These are phyloP conservation scores for Ramularia endophylla DNA, from an alignment of 2,329 filamentous ascomycete species.

Conservation along the genomic window DNA sequence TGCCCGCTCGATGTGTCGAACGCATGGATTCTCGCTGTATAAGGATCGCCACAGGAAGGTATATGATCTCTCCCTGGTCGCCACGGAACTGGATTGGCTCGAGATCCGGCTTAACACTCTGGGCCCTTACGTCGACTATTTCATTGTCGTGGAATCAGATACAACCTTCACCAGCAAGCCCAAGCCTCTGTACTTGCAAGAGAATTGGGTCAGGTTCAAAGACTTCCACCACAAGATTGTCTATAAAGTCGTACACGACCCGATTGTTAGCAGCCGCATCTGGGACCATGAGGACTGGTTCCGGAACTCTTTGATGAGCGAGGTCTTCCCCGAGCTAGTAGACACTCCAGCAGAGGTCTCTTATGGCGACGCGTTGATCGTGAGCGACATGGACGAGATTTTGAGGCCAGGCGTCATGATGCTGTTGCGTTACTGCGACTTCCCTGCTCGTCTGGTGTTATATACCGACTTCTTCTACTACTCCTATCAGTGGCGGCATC, in stretches of 20 bases:
- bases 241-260: slow-evolving; percentile 46
- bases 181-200: slow-evolving; percentile 50
- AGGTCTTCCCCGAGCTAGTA: neutral
- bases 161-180: slow-evolving; percentile 53
- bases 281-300: slow-evolving; percentile 47
- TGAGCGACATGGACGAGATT: slow-evolving; percentile 58
- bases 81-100: slow-evolving; percentile 59
- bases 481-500: slow-evolving; percentile 23
- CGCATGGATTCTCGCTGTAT: neutral
- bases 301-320: neutral
- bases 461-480: slow-evolving; percentile 24
- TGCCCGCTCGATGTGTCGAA: neutral
- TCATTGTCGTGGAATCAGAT: slow-evolving; percentile 56
- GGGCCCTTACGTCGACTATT: slow-evolving; percentile 57
- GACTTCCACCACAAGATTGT: slow-evolving; percentile 56
- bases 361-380: slow-evolving; percentile 48
- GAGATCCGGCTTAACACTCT: slow-evolving; percentile 58
- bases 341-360: neutral
- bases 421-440: slow-evolving; percentile 20
- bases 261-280: slow-evolving; percentile 33
- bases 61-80: slow-evolving; percentile 59
- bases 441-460: slow-evolving; percentile 21
- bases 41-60: slow-evolving; percentile 41
- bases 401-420: slow-evolving; percentile 34
- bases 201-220: slow-evolving; percentile 48